Evolutionary conservation across 371 early-diverging fungal genomes (phyloP), one percentile per base, ranked within the genome.

Genomic region (Mycotypha africana): DNA sequence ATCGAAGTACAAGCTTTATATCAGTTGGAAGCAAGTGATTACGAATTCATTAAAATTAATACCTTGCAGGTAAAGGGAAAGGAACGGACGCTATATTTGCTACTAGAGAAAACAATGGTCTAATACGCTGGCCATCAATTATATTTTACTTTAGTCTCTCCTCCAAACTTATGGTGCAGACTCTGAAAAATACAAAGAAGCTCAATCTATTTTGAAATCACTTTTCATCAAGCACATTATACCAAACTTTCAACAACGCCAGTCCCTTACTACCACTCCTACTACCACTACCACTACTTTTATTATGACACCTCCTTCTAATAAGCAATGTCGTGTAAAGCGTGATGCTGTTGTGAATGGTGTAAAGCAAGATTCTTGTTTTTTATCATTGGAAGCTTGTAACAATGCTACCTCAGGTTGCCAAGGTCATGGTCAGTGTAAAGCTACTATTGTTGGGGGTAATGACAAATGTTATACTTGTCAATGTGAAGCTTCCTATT

Each of bases 381-480:
- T 42, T 41, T 33, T 41, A 15, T 41, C 60, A 7, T 21, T 37
- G 10, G 22, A 38, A 2, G 53, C 46, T 9, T 72, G 72, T 26
- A 52, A 58, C 8, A 55, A 67, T 20, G 57, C 45, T 15, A 72
- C 72, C 8, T 35, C 52, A 17, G 15, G 45, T 17, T 72, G 72
- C 52, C 54, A 47, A 23, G 68, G 60, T 17, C 56, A 58, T 43
- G 72, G 72, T 41, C 37, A 52, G 5, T 72, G 72, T 34, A 53
- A 46, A 15, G 6, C 12, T 6, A 14, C 15, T 14, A 28, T 8
- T 8, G 28, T 28, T 28, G 23, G 45, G 15, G 45, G 42, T 4
- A 30, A 43, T 16, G 56, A 56, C n/a, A 35, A 31, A 6, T 72
- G 72, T 38, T 72, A 54, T 42, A 46, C 50, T 2, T 72, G 72